Base-by-base conservation (phyloP, 331 rosid species). In the Phaseolus coccineus region DNA sequence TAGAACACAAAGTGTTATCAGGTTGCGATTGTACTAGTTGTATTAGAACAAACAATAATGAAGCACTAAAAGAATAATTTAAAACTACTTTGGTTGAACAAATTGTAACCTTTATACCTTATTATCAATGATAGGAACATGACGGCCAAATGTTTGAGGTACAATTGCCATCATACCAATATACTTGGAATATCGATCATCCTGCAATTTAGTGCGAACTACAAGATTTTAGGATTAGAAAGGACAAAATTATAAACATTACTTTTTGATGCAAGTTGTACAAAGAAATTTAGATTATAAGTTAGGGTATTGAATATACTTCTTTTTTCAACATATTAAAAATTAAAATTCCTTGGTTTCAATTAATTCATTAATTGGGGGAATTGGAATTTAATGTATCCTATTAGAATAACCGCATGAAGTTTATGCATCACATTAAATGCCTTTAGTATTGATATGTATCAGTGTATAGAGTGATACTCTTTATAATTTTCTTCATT, bases 111-210 rank as follows among this genome's bases (percentile, higher is more conserved):
- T 19, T 2, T 66, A 77, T 88, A 94, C 97, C 97, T 88, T 92
- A 83, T 94, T 90, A 57, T 97, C 65, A n/a, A 94, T 88, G 78
- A 94, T 94, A 77, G 97, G 98, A 67, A 94, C 92, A 37, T 92
- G 97, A 73, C 97, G 98, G 53, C 98, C 98, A 84, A 92, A 92
- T 30, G 98, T 91, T 92, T 85, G 30, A 62, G 98, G 98, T 62
- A 95, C 98, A 81, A 95, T 95, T 83, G 97, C 98, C 98, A 91
- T 87, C 85, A 84, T 81, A 78, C 94, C 93, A 22, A 95, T 84
- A 85, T 85, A 92, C 84, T 87, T 87, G 47, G 94, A 86, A 85
- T 95, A 95, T 40, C 97, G 97, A 13, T 90, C 97, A 83, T 95
- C 98, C 98, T 95, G 90, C 84, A 87, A 81, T 66, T 78, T 48